Evolutionary conservation across 768 basidiomycete species (phyloP), one percentile per base, ranked within the genome.

Genomic region (Xerocomellus chrysenteron): DNA sequence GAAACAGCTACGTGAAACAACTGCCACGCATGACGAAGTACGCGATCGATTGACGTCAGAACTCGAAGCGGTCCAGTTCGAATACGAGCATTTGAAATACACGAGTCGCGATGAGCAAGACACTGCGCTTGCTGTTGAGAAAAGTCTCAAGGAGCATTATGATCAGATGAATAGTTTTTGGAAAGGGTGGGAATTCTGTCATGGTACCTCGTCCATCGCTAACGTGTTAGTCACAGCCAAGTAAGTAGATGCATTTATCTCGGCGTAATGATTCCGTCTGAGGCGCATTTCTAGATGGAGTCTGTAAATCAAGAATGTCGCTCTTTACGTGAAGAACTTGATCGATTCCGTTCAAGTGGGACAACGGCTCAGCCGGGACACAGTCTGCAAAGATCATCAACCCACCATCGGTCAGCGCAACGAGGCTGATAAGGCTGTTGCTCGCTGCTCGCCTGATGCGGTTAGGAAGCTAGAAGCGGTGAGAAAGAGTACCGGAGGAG

Each of bases 91-190:
- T 12, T 57, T 79, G 41, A 66, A 74, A 41, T 68, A 73, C 37
- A 68, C 68, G 48, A 76, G 76, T 28, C 73, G 73, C 26, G 77
- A 78, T 46, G 86, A 85, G 65, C 78, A 74, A 59, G 79, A 85
- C 24, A 75, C 76, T 2, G 78, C 83, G 9, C 67, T 80, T 43
- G 75, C 73, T 10, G 74, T 81, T 37, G 83, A 86, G 74, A 77
- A 68, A 54, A 80, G 73, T 61, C 73, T 88, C 59, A 76, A 80
- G 58, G 79, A 82, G 33, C 82, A 82, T 61, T 80, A 78, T 50
- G 73, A 74, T 47, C 70, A 76, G 39, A 75, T 82, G 57, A 77
- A 79, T 33, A 70, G 65, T 28, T 78, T 71, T 54, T 75, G 75
- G 73, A 74, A 68, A 57, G 61, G 66, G 70, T 77, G 55, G 57